Percentiles rank a stretch among this genome's conserved stretches.
Evolutionary conservation across 768 basidiomycete species (phyloP).

Genomic region (Rhodotorula toruloides): DNA sequence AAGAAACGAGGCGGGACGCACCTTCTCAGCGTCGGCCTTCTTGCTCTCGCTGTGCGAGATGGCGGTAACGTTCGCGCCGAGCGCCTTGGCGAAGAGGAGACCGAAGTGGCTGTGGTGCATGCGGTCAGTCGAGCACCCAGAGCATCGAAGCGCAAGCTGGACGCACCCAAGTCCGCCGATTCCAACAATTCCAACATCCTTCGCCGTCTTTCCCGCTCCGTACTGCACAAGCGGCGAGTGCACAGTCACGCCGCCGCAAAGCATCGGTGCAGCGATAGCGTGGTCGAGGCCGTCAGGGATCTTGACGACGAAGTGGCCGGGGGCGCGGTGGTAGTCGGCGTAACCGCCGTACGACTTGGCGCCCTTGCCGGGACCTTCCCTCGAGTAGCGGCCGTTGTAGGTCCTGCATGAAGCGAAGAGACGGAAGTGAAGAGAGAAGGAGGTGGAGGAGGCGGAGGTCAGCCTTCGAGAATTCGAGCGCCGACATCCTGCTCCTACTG

Average conservation of each 20-base stretch:
- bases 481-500: too few relatives aligned
- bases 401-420: too few relatives aligned
- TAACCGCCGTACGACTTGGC: constrained; percentile 39
- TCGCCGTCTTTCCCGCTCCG: constrained; percentile 54
- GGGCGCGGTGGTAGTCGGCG: constrained; percentile 50
- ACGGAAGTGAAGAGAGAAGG: too few relatives aligned
- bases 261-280: constrained; percentile 59
- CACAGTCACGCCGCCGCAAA: constrained; percentile 41
- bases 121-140: too few relatives aligned
- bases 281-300: constrained; percentile 55
- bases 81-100: constrained; percentile 53
- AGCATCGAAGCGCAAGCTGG: background rate
- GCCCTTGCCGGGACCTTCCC: constrained; percentile 34
- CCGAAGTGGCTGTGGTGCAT: constrained; percentile 37
- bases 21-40: constrained; percentile 55
- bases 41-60: constrained; percentile 58
- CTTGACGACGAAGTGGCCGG: constrained; percentile 56
- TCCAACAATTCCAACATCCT: constrained; percentile 62
- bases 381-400: constrained; percentile 30
- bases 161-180: constrained; percentile 57
- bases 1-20: background rate
- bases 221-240: constrained; percentile 56
- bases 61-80: constrained; percentile 59
- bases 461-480: too few relatives aligned
- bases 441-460: too few relatives aligned